Conservation (phyloP, 2,329 filamentous ascomycete species). For the Aschersonia sp. region DNA sequence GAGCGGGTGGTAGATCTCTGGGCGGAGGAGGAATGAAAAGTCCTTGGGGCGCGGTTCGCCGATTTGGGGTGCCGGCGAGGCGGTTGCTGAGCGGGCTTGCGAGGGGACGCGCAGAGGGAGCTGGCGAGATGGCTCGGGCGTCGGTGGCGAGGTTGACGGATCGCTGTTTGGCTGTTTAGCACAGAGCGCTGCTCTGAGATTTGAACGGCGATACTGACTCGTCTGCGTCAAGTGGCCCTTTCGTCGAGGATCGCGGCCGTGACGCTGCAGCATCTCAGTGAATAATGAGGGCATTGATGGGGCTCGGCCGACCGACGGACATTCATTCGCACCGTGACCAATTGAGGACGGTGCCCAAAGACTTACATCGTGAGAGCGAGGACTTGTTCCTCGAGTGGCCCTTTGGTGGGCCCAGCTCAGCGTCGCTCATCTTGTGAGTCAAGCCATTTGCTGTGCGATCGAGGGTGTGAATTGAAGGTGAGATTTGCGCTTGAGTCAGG, state of each 20-base stretch:
- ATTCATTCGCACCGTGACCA: too few species aligned
- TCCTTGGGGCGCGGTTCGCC: constrained; percentile 37
- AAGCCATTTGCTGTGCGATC: too few species aligned
- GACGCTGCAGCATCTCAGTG: constrained; percentile 4
- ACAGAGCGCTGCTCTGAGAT: neutral
- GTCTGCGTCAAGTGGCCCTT: constrained; percentile 5
- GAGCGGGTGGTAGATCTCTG: constrained; percentile 72
- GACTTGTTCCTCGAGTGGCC: constrained; percentile 4
- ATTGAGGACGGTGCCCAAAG: too few species aligned
- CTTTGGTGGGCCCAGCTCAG: neutral
- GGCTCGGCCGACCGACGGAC: too few species aligned
- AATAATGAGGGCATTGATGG: neutral
- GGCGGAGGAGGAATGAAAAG: constrained; percentile 65
- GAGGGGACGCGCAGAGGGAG: constrained; percentile 9
- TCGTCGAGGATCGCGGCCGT: constrained; percentile 5
- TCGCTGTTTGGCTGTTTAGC: neutral
- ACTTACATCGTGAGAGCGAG: constrained; percentile 5
- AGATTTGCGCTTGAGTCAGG: neutral
- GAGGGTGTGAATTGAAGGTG: too few species aligned
- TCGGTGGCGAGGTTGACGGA: constrained; percentile 2
- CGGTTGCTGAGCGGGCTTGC: constrained; percentile 9
- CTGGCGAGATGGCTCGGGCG: constrained; percentile 4
- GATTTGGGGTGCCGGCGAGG: constrained; percentile 13
- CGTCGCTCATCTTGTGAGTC: neutral
- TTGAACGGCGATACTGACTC: constrained; percentile 1